Base-by-base conservation (phyloP, 192 early-diverging fungal genomes). In the Physocladia obscura region DNA sequence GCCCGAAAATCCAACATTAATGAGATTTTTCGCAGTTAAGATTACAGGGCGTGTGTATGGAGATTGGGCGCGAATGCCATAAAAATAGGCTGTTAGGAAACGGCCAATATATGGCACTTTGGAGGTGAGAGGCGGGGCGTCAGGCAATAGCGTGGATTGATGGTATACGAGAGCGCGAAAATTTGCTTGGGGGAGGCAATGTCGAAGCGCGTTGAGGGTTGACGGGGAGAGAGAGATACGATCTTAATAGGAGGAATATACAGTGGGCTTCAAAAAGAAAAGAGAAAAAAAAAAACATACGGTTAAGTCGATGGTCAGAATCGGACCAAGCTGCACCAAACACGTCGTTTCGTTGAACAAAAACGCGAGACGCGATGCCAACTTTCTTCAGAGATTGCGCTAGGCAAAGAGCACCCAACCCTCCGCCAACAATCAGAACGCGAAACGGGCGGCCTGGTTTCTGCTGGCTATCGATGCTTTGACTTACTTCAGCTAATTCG, bases 81-180 rank as follows among this genome's bases (percentile, higher is more conserved):
- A 38, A 19, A 68, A 56, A 38, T 24, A 68, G 51, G 65, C 50
- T 8, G 65, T 35, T 4, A 68, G 54, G 65, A 31, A 68, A 17
- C 65, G 2, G 19, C 65, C 65, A 38, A 68, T 37, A n/a, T 49
- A 57, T 11, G 65, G 65, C 38, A 68, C 39, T 21, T 32, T 37
- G n/a, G 49, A 35, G 11, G 34, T 15, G 13, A 31, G 30, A 22
- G 65, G 65, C 6, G 52, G 34, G 26, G 19, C 19, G 24, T 11
- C 31, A 1, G 65, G 65, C 2, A 68, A 52, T 2, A 55, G 50
- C 21, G 65, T 68, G 21, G 65, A 35, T 26, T 24, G 26, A 37
- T 68, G 65, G n/a, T 68, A 35, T 4, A 68, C 52, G 27, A 68
- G 65, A 34, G 65, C 65, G 6, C 54, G 30, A 27, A 68, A 68